Conservation (phyloP, 768 basidiomycete species). For the Trametes sanguinea region DNA sequence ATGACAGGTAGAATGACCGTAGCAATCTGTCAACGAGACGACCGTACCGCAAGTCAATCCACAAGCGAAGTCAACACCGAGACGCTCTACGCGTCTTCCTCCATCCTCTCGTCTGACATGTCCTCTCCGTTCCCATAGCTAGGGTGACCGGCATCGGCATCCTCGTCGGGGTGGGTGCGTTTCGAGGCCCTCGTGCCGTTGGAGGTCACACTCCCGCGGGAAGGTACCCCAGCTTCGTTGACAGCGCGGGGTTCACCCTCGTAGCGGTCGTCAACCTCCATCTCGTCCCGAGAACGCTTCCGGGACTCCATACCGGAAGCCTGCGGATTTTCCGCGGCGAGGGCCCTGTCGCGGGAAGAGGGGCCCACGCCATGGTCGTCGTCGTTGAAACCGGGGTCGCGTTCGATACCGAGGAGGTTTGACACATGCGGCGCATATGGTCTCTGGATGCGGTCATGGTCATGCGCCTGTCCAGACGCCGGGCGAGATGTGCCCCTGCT, state of each 20-base stretch:
- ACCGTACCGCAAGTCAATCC: slow-evolving; percentile 9
- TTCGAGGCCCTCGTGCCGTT: slow-evolving; percentile 22
- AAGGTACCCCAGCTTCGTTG: slow-evolving; percentile 17
- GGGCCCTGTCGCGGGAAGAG: slow-evolving; percentile 18
- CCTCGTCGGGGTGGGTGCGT: slow-evolving; percentile 27
- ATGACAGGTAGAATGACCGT: slow-evolving; percentile 4
- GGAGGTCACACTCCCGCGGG: slow-evolving; percentile 12
- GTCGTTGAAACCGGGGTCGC: slow-evolving; percentile 23
- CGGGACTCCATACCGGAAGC: slow-evolving; percentile 35
- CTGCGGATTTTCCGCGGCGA: slow-evolving; percentile 18
- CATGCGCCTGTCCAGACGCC: slow-evolving; percentile 20
- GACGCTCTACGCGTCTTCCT: slow-evolving; percentile 23
- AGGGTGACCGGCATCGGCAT: slow-evolving; percentile 21
- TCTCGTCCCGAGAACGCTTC: slow-evolving; percentile 62
- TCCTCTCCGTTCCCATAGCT: slow-evolving; percentile 15
- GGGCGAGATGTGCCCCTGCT: slow-evolving; percentile 29
- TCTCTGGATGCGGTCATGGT: slow-evolving; percentile 25
- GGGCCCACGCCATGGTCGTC: slow-evolving; percentile 24
- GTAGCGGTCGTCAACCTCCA: slow-evolving; percentile 61
- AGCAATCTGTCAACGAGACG: slow-evolving; percentile 8
- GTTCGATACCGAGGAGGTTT: slow-evolving; percentile 26
- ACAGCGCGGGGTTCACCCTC: slow-evolving; percentile 25
- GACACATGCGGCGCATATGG: slow-evolving; percentile 22
- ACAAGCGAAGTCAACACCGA: slow-evolving; percentile 2
- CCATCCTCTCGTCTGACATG: slow-evolving; percentile 24